Evolutionary conservation across 2,329 filamentous ascomycete species (phyloP).

Genomic region (Aspergillus puulaauensis): DNA sequence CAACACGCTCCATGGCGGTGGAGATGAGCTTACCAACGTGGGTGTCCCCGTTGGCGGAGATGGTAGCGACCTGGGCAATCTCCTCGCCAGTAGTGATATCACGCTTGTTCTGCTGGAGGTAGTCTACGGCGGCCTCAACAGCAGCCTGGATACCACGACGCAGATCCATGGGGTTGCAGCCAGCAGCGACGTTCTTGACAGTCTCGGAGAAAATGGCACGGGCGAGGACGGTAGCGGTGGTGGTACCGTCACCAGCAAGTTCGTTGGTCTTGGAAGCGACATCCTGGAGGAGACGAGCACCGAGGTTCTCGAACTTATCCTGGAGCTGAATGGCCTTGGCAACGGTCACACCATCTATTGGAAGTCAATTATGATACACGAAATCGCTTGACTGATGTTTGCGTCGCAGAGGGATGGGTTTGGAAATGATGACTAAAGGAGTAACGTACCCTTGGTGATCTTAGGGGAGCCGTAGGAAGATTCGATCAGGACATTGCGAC

Average conservation of each 20-base stretch:
- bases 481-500: conserved; percentile 97
- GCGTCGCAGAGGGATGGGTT: conserved; percentile 7
- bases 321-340: conserved; percentile 87
- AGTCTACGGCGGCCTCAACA: conserved; percentile 91
- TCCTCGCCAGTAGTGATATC: conserved; percentile 97
- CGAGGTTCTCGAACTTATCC: conserved; percentile 99
- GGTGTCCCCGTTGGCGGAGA: conserved; percentile 93
- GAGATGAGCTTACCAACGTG: conserved; percentile 96
- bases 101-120: conserved; percentile 91
- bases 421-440: neutral
- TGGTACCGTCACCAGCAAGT: conserved; percentile 96
- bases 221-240: conserved; percentile 93
- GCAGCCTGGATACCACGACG: conserved; percentile 95
- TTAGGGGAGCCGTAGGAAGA: conserved; percentile 98
- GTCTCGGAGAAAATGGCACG: conserved; percentile 99
- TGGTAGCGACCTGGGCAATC: conserved; percentile 97
- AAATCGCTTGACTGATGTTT: conserved; percentile 8
- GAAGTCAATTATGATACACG: conserved; percentile 20
- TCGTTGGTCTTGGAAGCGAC: conserved; percentile 99
- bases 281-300: conserved; percentile 93
- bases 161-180: conserved; percentile 99
- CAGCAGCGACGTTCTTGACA: conserved; percentile 98
- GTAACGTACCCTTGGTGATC: conserved; percentile 88
- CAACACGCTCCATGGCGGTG: conserved; percentile 99
- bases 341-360: conserved; percentile 79